phyloP scores from a whole-genome alignment of 192 early-diverging fungal species.

The Phlyctochytrium bullatum region DNA sequence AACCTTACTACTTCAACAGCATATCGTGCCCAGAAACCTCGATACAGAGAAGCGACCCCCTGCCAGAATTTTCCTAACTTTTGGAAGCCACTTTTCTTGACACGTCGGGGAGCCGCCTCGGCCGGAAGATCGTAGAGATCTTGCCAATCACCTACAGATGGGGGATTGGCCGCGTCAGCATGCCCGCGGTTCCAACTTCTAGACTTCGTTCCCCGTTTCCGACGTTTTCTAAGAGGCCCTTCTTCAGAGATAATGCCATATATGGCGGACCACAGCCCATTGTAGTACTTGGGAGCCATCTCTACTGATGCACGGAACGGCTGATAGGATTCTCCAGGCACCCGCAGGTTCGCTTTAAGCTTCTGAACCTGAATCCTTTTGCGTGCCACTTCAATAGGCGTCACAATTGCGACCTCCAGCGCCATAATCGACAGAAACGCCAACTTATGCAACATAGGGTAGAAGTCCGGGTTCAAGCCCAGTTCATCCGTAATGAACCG shows the following conservation, averaged over 20 bases:
- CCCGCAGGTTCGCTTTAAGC: conserved; percentile 7
- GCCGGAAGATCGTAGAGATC: conserved; percentile 12
- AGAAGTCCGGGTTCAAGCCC: conserved; percentile 45
- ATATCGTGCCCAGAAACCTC: conserved; percentile 57
- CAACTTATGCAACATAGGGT: conserved; percentile 67
- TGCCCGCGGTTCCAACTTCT: conserved; percentile 6
- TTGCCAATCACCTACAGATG: conserved; percentile 27
- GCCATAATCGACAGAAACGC: conserved; percentile 68
- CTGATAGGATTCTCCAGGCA: conserved; percentile 12
- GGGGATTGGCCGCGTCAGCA: conserved; percentile 16
- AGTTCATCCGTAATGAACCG: conserved; percentile 44
- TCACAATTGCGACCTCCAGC: conserved; percentile 67
- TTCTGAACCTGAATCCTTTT: conserved; percentile 80
- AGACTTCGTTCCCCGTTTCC: background rate
- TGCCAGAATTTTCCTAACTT: conserved; percentile 24
- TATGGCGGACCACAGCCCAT: conserved; percentile 40
- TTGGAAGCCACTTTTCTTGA: conserved; percentile 6
- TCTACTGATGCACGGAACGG: conserved; percentile 40
- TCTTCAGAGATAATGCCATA: conserved; percentile 40
- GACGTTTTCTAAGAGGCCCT: conserved; percentile 18
- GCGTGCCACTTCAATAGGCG: conserved; percentile 85
- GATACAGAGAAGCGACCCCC: conserved; percentile 41
- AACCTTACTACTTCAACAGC: conserved; percentile 33
- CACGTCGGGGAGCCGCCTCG: conserved; percentile 5
- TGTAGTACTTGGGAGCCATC: conserved; percentile 30